Conservation (phyloP, 2,329 filamentous ascomycete species). For the Pestalotiopsis sp. region DNA sequence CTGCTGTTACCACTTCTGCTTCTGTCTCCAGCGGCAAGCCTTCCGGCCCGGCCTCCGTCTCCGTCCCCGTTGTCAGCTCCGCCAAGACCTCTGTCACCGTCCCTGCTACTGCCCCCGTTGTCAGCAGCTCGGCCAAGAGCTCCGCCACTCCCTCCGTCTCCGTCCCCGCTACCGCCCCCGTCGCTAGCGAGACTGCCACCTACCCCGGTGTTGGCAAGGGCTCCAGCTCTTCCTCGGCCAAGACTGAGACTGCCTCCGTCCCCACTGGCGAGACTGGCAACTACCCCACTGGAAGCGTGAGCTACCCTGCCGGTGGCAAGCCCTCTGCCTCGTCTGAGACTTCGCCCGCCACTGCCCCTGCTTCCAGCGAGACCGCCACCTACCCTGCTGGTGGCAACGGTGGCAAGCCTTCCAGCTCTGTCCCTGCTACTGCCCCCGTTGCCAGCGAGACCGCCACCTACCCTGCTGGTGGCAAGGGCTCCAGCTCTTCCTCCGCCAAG, state of each 20-base stretch:
- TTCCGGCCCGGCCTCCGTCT: background rate
- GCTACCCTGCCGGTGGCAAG: background rate
- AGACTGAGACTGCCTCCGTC: background rate
- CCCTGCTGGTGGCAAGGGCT: background rate
- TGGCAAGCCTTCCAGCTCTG: background rate
- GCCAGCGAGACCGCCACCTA: background rate
- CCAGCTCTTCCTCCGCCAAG: background rate
- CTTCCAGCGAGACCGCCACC: background rate
- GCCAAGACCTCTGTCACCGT: background rate
- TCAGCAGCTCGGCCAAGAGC: background rate
- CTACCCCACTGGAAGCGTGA: background rate
- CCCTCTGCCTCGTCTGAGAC: background rate
- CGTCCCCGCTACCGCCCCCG: background rate
- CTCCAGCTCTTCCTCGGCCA: background rate
- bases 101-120: background rate
- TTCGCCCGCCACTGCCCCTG: background rate
- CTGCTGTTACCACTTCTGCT: background rate
- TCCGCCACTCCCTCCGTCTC: background rate
- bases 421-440: background rate
- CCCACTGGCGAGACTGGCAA: background rate
- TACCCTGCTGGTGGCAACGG: background rate
- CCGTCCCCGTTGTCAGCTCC: too few species aligned
- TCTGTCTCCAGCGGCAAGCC: background rate
- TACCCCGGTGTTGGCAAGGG: background rate
- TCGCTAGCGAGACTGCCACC: background rate